These are phyloP conservation scores for Jackrogersella multiformis DNA, from an alignment of 495 filamentous ascomycete genomes.

Conservation along the genomic window DNA sequence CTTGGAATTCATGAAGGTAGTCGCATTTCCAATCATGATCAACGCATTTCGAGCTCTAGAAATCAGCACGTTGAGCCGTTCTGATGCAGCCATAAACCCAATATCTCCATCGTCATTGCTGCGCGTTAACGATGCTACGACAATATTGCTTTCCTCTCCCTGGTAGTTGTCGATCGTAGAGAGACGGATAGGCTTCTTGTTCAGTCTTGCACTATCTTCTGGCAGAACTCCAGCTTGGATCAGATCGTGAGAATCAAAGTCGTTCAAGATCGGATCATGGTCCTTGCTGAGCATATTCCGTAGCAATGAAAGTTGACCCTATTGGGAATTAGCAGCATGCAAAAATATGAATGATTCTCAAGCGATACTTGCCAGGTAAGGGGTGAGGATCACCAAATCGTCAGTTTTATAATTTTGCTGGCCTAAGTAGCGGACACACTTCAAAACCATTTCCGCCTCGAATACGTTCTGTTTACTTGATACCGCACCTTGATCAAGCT, in stretches of 20 bases:
- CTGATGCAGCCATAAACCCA: conserved; percentile 75
- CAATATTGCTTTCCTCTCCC: conserved; percentile 81
- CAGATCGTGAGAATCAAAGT: conserved; percentile 74
- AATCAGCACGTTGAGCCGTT: conserved; percentile 77
- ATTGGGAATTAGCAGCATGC: conserved; percentile 35
- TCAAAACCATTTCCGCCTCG: conserved; percentile 74
- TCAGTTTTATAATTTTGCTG: conserved; percentile 79
- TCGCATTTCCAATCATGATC: conserved; percentile 76
- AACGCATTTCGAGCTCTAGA: conserved; percentile 73
- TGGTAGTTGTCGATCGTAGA: conserved; percentile 85
- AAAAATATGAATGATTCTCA: not conserved
- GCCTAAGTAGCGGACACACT: conserved; percentile 73
- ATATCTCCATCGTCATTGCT: conserved; percentile 72
- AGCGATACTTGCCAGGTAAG: conserved; percentile 61
- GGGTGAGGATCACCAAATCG: conserved; percentile 75
- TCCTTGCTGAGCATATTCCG: conserved; percentile 62
- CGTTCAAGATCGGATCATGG: conserved; percentile 68
- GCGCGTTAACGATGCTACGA: conserved; percentile 72
- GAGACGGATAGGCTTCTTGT: conserved; percentile 63
- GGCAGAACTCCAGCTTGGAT: conserved; percentile 70
- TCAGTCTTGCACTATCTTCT: conserved; percentile 59
- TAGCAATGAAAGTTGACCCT: conserved; percentile 71
- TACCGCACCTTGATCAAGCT: conserved; percentile 58
- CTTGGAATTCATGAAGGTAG: conserved; percentile 70
- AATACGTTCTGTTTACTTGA: conserved; percentile 71